Evolutionary conservation across 2,329 filamentous ascomycete species (phyloP), one percentile per base, ranked within the genome.

Genomic region (Aspergillus fructus): DNA sequence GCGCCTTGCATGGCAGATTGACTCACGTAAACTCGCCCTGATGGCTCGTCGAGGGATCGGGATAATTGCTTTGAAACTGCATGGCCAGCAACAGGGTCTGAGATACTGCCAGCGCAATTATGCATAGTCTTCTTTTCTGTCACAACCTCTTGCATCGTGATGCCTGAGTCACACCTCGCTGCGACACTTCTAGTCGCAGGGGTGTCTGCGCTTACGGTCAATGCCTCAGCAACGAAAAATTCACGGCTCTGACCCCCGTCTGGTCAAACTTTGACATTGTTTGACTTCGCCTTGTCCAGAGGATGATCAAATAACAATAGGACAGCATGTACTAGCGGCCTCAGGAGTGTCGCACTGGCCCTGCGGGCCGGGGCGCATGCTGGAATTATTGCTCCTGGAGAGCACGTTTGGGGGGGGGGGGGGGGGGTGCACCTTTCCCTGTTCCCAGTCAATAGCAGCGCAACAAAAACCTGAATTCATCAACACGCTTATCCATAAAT

Each of bases 241-340:
- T 34, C 19, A 33, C 49, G 40, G 49, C 40, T 45, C 21, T 8
- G 17, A 30, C n/a, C 24, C 19, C 53, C 24, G 19, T 49, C 41
- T 49, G 24, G 24, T 19, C 43, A 27, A 55, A 47, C 49, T 37
- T 56, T 52, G 41, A 51, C 33, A 47, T 48, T 47, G 17, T 40
- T 46, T 53, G 41, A 34, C 17, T 42, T 43, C 51, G 23, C 34
- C 12, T 52, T n/a, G 42, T 41, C 11, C n/a, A 23, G 40, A 43
- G 17, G 13, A 23, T 43, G 12, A 13, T 41, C 24, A 27, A 47
- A 52, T 47, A 19, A 45, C 34, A 43, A 30, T n/a, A 33, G 27
- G 27, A 23, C 27, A n/a, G 33, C 17, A 23, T 48, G 42, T n/a
- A 45, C 42, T 42, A 41, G 34, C 23, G 17, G 21, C 30, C 42